These are phyloP conservation scores for Ustilago trichophora DNA, from an alignment of 1,284 basidiomycete genomes.

Conservation along the genomic window DNA sequence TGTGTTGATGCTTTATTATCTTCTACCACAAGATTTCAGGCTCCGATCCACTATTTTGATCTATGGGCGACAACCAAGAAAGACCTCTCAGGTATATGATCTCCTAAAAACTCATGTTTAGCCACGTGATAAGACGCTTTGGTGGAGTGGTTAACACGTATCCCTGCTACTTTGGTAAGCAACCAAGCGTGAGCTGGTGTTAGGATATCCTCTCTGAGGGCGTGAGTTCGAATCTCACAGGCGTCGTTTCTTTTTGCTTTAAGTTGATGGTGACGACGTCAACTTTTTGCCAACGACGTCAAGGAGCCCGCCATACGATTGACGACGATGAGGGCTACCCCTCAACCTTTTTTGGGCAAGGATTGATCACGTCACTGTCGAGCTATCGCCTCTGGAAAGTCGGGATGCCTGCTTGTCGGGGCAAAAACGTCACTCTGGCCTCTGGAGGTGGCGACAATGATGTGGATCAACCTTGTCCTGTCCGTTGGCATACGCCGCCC, in stretches of 20 bases:
- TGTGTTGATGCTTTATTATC: too few relatives aligned
- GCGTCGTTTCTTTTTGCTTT: too few relatives aligned
- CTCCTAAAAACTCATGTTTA: too few relatives aligned
- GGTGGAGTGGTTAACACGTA: constrained; percentile 55
- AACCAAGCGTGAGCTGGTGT: constrained; percentile 2
- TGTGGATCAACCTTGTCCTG: constrained; percentile 1
- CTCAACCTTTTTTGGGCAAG: constrained; percentile 8
- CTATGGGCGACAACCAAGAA: too few relatives aligned
- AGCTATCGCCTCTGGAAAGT: neutral
- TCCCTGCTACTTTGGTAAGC: constrained; percentile 45
- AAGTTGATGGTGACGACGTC: constrained; percentile 6
- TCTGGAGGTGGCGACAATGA: neutral
- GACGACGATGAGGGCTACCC: constrained; percentile 10
- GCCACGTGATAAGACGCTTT: constrained; percentile 28
- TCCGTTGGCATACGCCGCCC: too few relatives aligned
- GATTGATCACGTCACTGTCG: neutral
- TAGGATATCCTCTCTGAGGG: constrained; percentile 55
- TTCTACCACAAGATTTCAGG: too few relatives aligned
- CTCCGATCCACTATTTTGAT: too few relatives aligned
- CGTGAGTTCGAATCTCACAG: constrained; percentile 56
- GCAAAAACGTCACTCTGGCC: neutral
- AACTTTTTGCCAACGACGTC: constrained; percentile 14
- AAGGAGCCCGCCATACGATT: constrained; percentile 3
- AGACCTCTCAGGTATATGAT: too few relatives aligned
- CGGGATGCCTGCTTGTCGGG: constrained; percentile 1